phyloP scores from a whole-genome alignment of 139 green algal genomes.

The Coccomyxa sp. region DNA sequence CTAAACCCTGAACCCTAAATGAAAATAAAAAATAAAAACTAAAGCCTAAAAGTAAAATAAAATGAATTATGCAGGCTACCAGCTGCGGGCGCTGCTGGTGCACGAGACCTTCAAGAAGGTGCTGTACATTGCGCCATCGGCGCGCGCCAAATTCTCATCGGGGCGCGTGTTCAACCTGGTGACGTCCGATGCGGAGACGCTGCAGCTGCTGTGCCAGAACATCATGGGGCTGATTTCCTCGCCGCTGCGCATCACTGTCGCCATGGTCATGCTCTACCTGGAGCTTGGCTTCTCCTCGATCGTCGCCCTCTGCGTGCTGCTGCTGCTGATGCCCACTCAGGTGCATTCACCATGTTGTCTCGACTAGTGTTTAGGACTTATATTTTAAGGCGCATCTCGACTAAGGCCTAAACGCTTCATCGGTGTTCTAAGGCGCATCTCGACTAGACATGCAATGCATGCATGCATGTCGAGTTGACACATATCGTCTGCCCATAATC shows the following conservation, averaged over 20 bases:
- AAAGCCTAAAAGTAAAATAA: too few relatives aligned
- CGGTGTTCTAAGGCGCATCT: too few relatives aligned
- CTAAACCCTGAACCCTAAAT: too few relatives aligned
- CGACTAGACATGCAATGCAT: too few relatives aligned
- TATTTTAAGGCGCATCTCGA: too few relatives aligned
- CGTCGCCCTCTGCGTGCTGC: slow-evolving; percentile 37
- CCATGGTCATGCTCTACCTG: slow-evolving; percentile 51
- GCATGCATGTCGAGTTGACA: too few relatives aligned
- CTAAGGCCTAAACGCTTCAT: too few relatives aligned
- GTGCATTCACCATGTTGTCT: neutral
- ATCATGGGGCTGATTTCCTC: slow-evolving; percentile 51
- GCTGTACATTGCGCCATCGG: slow-evolving; percentile 31
- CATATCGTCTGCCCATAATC: too few relatives aligned
- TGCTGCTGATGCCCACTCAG: slow-evolving; percentile 46
- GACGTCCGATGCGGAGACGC: slow-evolving; percentile 45
- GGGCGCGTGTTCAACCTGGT: slow-evolving; percentile 45
- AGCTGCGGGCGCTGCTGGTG: slow-evolving; percentile 42
- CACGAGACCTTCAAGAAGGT: slow-evolving; percentile 54
- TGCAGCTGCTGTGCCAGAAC: slow-evolving; percentile 47
- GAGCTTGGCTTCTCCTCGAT: slow-evolving; percentile 52
- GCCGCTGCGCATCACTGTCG: slow-evolving; percentile 48
- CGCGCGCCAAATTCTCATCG: slow-evolving; percentile 32
- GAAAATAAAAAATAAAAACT: too few relatives aligned
- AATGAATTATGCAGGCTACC: slow-evolving; percentile 30
- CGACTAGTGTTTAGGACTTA: too few relatives aligned